Conservation (phyloP, 2,329 filamentous ascomycete genomes). For the Zalaria sp. region DNA sequence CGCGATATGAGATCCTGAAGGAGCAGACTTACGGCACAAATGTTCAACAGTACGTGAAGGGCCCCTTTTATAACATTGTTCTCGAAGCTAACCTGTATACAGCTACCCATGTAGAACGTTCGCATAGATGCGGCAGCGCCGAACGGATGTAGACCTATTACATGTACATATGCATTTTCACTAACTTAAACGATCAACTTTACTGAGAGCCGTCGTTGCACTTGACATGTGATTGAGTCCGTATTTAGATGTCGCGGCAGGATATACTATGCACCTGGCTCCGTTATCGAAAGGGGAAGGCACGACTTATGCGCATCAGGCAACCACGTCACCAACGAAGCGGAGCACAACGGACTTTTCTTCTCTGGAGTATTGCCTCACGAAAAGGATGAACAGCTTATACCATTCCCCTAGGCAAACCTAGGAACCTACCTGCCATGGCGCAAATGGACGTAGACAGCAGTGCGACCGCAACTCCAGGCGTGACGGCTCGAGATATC, state of each 20-base stretch:
- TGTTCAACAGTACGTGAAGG: constrained; percentile 17
- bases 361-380: too few relatives aligned
- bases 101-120: constrained; percentile 34
- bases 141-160: not conserved
- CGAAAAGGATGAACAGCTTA: too few relatives aligned
- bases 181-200: not conserved
- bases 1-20: constrained; percentile 56
- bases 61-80: not conserved
- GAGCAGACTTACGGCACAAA: constrained; percentile 50
- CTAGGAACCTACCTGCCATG: not conserved
- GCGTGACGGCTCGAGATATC: constrained; percentile 21
- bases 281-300: too few relatives aligned
- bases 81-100: constrained; percentile 9
- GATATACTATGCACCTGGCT: too few relatives aligned
- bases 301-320: too few relatives aligned
- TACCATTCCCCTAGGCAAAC: too few relatives aligned
- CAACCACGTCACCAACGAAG: too few relatives aligned
- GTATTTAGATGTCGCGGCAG: too few relatives aligned
- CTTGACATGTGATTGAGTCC: too few relatives aligned
- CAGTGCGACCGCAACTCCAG: not conserved
- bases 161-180: constrained; percentile 4
- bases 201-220: too few relatives aligned
- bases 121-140: constrained; percentile 10
- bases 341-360: too few relatives aligned
- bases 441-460: not conserved